These are phyloP conservation scores for Acrocalymma vagum DNA, from an alignment of 2,329 filamentous ascomycete species.

Conservation along the genomic window DNA sequence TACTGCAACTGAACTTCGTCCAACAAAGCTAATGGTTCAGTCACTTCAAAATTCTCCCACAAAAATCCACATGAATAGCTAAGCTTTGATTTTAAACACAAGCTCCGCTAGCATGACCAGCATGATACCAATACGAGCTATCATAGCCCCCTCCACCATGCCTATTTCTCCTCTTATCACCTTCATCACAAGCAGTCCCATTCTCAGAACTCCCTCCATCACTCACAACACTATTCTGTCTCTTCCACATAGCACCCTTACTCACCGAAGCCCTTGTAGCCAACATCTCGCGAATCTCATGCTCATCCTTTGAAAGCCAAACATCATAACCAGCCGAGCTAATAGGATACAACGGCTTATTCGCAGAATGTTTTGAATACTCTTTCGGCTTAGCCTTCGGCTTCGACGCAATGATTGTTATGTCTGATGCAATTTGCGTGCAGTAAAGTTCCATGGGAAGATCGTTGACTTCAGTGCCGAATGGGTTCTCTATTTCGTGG, in stretches of 20 bases:
- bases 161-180: too few relatives aligned
- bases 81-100: too few relatives aligned
- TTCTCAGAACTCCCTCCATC: too few relatives aligned
- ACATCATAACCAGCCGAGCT: constrained; percentile 39
- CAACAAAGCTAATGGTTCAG: too few relatives aligned
- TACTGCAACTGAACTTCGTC: too few relatives aligned
- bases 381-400: constrained; percentile 58
- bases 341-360: constrained; percentile 64
- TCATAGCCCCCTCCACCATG: too few relatives aligned
- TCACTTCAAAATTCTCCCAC: too few relatives aligned
- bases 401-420: constrained; percentile 73
- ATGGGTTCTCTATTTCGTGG: constrained; percentile 82
- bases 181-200: too few relatives aligned
- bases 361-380: constrained; percentile 56
- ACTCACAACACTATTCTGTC: too few relatives aligned
- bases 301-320: constrained; percentile 36
- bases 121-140: too few relatives aligned
- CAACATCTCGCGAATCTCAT: constrained; percentile 45
- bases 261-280: constrained; percentile 26
- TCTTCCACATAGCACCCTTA: constrained; percentile 16
- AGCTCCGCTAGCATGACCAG: too few relatives aligned
- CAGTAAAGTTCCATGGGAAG: constrained; percentile 69
- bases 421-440: constrained; percentile 72
- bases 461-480: constrained; percentile 82
- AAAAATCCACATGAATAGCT: too few relatives aligned